phyloP scores from a whole-genome alignment of 208 protist species.

The Leishmania tropica region DNA sequence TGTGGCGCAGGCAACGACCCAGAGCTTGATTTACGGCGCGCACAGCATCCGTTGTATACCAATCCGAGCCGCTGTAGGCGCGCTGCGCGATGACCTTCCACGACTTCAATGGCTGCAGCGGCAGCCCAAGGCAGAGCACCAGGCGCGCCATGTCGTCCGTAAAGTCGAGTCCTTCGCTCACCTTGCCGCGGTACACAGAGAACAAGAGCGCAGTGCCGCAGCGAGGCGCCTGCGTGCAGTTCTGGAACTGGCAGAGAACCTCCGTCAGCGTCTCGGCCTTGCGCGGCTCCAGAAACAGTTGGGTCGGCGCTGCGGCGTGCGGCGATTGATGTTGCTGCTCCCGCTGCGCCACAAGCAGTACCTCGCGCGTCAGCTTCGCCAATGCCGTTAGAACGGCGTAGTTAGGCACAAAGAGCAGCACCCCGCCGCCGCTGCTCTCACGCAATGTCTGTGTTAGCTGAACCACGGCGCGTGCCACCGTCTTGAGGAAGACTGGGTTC shows the following conservation, averaged over 20 bases:
- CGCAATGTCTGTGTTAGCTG: constrained; percentile 42
- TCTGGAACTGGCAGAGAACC: constrained; percentile 30
- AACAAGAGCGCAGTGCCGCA: constrained; percentile 49
- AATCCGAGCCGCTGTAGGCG: constrained; percentile 73
- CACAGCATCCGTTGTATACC: constrained; percentile 90
- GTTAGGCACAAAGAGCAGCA: constrained; percentile 95
- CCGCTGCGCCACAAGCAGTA: constrained; percentile 9
- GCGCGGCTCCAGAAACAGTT: constrained; percentile 38
- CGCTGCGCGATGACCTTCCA: constrained; percentile 66
- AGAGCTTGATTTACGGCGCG: constrained; percentile 97
- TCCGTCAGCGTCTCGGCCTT: constrained; percentile 31
- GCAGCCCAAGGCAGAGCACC: constrained; percentile 94
- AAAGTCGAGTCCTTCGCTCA: constrained; percentile 97
- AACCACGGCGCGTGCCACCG: constrained; percentile 48
- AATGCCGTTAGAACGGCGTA: constrained; percentile 51
- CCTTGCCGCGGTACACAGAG: constrained; percentile 95
- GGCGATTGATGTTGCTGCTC: background rate
- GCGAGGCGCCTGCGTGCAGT: constrained; percentile 17
- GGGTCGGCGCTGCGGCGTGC: background rate
- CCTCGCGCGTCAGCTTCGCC: constrained; percentile 19
- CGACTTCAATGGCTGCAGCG: constrained; percentile 64
- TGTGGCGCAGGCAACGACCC: constrained; percentile 95
- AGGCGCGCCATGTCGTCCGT: constrained; percentile 92
- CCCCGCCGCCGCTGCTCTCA: constrained; percentile 54
- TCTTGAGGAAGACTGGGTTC: constrained; percentile 42